Base-by-base conservation (phyloP, 2,329 filamentous ascomycete genomes). In the Drechslerella stenobrocha region DNA sequence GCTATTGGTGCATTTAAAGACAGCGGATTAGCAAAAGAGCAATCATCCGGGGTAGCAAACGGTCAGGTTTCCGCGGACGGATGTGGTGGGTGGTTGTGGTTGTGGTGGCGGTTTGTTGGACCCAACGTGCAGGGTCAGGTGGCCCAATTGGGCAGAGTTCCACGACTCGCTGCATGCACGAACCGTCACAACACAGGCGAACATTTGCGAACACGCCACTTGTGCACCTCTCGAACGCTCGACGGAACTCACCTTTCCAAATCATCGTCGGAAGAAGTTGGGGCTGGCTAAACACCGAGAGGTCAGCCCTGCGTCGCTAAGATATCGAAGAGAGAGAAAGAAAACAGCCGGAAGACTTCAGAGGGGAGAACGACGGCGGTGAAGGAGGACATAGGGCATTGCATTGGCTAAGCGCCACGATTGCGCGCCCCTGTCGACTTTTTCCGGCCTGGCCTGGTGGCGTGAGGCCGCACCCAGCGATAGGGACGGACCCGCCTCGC, bases 221-320 rank as follows among this genome's bases (percentile, higher is more conserved):
- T n/a, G n/a, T n/a, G n/a, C n/a, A n/a, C n/a, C n/a, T n/a, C n/a
- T n/a, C n/a, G n/a, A n/a, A 13, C 34, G 15, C 34, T 9, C 13
- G 34, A 15, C 30, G 35, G 26, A 51, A 50, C 52, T 34, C 24
- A 65, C 61, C 61, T 66, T 58, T 52, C 52, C 9, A 47, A 52
- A 50, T 66, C 61, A 11, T 66, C 61, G 37, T 66, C 61, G 18
- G 61, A 66, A 32, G 59, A 64, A 24, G 61, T 66, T 30, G 61
- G 61, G 22, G 61, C 61, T 22, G 61, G 61, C 61, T 66, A 24
- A 15, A 26, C 23, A 37, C 30, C 26, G 28, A 35, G 11, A 30
- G 11, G 11, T 30, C 11, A 30, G 28, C 5, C 28, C 11, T 11
- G 5, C 5, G 28, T 30, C 28, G 28, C 11, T 30, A 5, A 11